phyloP scores from a whole-genome alignment of 2,329 filamentous ascomycete genomes.

The Trichophyton rubrum region DNA sequence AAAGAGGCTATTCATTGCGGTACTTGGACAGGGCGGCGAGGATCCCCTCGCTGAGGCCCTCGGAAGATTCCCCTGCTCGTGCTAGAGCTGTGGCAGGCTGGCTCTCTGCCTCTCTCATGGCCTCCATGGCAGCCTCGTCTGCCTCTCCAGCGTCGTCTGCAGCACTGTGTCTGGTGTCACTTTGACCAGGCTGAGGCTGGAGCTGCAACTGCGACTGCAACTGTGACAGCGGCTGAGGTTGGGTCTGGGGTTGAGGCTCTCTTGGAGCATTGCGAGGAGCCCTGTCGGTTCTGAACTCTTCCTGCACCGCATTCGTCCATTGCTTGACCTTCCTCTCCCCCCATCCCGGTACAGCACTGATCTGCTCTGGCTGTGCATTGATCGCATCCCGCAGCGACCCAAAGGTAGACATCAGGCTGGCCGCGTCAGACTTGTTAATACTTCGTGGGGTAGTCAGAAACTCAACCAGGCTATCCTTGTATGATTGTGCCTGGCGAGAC shows the following conservation, averaged over 20 bases:
- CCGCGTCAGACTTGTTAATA: conserved; percentile 89
- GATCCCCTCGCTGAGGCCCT: conserved; percentile 44
- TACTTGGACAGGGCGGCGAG: conserved; percentile 47
- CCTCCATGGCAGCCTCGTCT: conserved; percentile 37
- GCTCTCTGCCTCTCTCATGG: conserved; percentile 11
- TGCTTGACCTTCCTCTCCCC: conserved; percentile 86
- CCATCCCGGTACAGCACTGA: conserved; percentile 79
- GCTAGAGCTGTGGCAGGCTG: conserved; percentile 2
- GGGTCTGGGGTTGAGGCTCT: neutral
- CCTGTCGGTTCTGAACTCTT: conserved; percentile 64
- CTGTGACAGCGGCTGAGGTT: neutral
- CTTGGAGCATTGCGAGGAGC: neutral
- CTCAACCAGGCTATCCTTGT: conserved; percentile 76
- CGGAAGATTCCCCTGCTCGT: conserved; percentile 12
- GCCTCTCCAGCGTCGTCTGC: conserved; percentile 17
- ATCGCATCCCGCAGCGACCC: conserved; percentile 76
- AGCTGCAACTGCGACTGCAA: too few relatives aligned
- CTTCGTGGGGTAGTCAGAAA: conserved; percentile 83
- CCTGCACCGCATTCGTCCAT: conserved; percentile 70
- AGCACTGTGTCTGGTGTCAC: too few relatives aligned
- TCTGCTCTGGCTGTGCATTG: conserved; percentile 76
- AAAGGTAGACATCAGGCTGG: conserved; percentile 81
- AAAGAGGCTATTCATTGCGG: conserved; percentile 23
- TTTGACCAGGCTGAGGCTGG: neutral
- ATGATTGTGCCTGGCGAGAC: conserved; percentile 69